Base-by-base conservation (phyloP, 805 yeast genomes). In the Kluyveromyces nonfermentans region DNA sequence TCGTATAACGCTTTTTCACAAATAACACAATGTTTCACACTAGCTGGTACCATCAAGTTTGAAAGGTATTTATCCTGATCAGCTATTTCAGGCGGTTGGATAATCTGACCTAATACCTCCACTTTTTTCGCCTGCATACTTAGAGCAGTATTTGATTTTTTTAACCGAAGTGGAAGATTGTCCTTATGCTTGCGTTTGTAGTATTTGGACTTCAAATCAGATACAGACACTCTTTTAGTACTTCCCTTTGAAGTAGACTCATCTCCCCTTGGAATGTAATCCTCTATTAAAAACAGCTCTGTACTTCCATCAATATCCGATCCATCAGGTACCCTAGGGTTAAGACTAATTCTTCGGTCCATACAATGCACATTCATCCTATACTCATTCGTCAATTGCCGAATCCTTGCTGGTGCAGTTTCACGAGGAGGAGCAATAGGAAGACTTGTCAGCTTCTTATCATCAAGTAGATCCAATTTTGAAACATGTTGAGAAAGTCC, bases 1-100 rank as follows among this genome's bases (percentile, higher is more conserved):
- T 82, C 87, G 57, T 81, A 82, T 22, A 82, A 57, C 14, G 87
- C 85, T 43, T 72, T 74, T 33, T 80, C 85, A 59, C 90, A 82
- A 10, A 82, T 64, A n/a, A 80, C 76, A 55, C 90, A 82, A 37
- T 58, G 60, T 40, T 62, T 65, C 39, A 70, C 42, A 2, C 55
- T 50, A 0, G 57, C 41, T 17, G 45, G 45, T 18, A 49, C 41
- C 14, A 49, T 43, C 4, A 56, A 35, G 5, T 49, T 48, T 1
- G 48, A 46, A 14, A 59, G 40, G 41, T 59, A 59, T 39, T 48
- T 45, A 37, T 59, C 64, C 18, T 48, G 33, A 6, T 44, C 48
- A n/a, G 45, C 34, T 12, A 25, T 39, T 2, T 34, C 37, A 7
- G 33, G 33, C 1, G 51, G 47, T 30, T 49, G 49, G 37, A 59